A percentile compares a stretch with the other conserved stretches of the same genome.
phyloP scores from a whole-genome alignment of 1,284 basidiomycete genomes.

The Ceraceosorus bombacis region DNA sequence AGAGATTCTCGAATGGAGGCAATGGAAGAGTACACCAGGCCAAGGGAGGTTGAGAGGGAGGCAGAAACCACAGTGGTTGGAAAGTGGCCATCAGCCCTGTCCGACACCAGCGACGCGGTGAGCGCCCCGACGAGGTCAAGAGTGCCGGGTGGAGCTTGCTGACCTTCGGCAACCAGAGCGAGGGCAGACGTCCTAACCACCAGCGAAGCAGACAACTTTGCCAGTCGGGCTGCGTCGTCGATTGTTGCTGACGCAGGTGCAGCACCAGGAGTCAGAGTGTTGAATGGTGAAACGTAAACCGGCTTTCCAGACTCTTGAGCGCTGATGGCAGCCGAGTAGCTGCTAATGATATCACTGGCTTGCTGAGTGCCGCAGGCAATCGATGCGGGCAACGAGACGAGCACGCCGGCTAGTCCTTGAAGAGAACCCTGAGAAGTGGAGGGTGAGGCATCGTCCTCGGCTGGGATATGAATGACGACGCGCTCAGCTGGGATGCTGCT shows the following conservation, averaged over 20 bases:
- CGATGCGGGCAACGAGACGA: conserved; percentile 23
- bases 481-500: conserved; percentile 19
- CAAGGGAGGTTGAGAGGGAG: conserved; percentile 64
- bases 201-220: conserved; percentile 25
- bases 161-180: conserved; percentile 13
- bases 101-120: conserved; percentile 63
- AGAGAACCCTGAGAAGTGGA: conserved; percentile 21
- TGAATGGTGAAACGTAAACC: conserved; percentile 27
- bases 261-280: conserved; percentile 9
- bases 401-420: conserved; percentile 24
- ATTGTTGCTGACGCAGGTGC: conserved; percentile 13
- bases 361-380: conserved; percentile 19
- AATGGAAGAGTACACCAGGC: conserved; percentile 91
- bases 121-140: conserved; percentile 41
- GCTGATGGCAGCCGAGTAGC: conserved; percentile 23
- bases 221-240: conserved; percentile 23
- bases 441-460: conserved; percentile 19
- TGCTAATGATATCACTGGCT: conserved; percentile 21
- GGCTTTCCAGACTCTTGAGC: conserved; percentile 35
- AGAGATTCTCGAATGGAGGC: conserved; percentile 83
- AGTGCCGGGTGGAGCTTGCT: conserved; percentile 18
- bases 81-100: conserved; percentile 84
- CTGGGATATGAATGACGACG: conserved; percentile 23
- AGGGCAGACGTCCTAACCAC: conserved; percentile 32
- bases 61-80: conserved; percentile 67